Conservation (phyloP, 306 rosid species). For the Coriaria nepalensis region DNA sequence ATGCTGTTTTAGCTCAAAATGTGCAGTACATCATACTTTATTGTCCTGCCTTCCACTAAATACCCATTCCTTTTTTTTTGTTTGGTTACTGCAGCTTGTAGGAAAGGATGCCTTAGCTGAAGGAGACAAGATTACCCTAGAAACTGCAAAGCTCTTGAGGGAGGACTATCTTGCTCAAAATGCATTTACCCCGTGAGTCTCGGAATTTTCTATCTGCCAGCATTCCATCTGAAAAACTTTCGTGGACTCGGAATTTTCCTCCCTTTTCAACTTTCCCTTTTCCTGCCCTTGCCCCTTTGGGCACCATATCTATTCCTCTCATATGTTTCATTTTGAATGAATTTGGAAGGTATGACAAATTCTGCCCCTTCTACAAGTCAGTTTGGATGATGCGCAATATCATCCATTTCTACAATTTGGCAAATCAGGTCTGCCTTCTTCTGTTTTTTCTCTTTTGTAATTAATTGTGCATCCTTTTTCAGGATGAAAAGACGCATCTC, state of each 20-base stretch:
- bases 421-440: constrained; percentile 54
- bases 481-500: too few relatives aligned
- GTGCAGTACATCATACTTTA: background rate
- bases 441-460: too few relatives aligned
- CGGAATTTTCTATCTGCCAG: background rate
- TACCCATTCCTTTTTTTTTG: background rate
- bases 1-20: too few relatives aligned
- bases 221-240: background rate
- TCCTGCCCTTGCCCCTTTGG: too few relatives aligned
- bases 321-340: background rate
- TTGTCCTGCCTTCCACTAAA: background rate
- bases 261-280: too few relatives aligned
- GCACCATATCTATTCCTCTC: background rate
- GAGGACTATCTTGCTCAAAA: constrained; percentile 99
- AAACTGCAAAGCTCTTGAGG: constrained; percentile 98
- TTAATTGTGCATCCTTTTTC: too few relatives aligned
- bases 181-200: constrained; percentile 92
- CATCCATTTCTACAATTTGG: constrained; percentile 92
- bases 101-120: constrained; percentile 99
- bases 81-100: constrained; percentile 59
- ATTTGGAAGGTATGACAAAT: constrained; percentile 77
- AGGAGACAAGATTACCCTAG: constrained; percentile 90
- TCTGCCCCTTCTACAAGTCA: constrained; percentile 98
- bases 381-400: constrained; percentile 99
- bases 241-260: too few relatives aligned